Evolutionary conservation across 306 rosid genomes (phyloP), one percentile per base, ranked within the genome.

Genomic region (Astragalus membranaceus): DNA sequence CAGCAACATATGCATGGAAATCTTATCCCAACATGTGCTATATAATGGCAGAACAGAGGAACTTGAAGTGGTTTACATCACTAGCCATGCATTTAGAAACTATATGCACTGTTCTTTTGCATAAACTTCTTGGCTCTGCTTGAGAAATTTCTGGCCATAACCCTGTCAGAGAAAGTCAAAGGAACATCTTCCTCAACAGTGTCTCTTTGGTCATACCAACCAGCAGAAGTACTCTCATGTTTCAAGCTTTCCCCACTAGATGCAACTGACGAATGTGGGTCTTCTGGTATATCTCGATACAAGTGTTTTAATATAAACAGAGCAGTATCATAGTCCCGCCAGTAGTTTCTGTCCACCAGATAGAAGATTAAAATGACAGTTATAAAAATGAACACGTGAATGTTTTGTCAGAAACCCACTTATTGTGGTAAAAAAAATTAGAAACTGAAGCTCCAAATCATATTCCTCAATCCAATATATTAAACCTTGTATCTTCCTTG

Each of bases 321-420:
- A 6, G 96, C 91, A 6, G 99, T 94, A 73, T 94, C 99, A 70
- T 75, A 48, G 78, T 94, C 99, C 86, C 99, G 85, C 99, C 99
- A 89, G 75, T 91, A 89, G 83, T 94, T 94, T 82, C 97, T 91
- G 92, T 69, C 69, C 49, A 13, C 55, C 77, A 51, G n/a, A 73
- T 49, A 55, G 60, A 75, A 13, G 55, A 64, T 64, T 51, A 17
- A 35, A 17, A 74, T n/a, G 37, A 1, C 6, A 7, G 53, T 20
- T 29, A 23, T 35, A 65, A 47, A 54, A 57, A 13, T n/a, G 20
- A 66, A 35, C 37, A 10, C 6, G 26, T 29, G 58, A 54, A 6
- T 49, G 14, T 29, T 61, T 46, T 30, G 32, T 32, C 29, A 60
- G 13, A 16, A 73, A 33, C 14, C 14, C 71, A 30, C 13, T 37